Conservation (phyloP, 345 rosid genomes). For the Acer yangbiense region DNA sequence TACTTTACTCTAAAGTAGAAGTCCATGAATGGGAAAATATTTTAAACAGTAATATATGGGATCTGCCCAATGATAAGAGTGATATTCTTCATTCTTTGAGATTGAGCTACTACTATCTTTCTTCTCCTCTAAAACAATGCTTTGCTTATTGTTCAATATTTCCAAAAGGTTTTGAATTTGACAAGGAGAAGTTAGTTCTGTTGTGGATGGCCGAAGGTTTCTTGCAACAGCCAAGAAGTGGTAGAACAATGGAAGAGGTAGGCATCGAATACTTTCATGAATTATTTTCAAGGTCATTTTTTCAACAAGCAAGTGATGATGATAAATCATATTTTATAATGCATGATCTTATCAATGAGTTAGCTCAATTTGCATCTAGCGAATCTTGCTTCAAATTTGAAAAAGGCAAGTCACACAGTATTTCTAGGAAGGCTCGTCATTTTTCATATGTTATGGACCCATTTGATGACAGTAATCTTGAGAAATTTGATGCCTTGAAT, state of each 20-base stretch:
- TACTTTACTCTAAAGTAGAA: constrained; percentile 30
- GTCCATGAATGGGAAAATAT: constrained; percentile 41
- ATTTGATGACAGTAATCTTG: constrained; percentile 10
- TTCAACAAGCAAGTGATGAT: constrained; percentile 21
- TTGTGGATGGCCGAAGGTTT: constrained; percentile 47
- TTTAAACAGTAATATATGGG: constrained; percentile 37
- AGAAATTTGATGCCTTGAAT: constrained; percentile 31
- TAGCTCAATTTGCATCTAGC: constrained; percentile 37
- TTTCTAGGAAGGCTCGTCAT: constrained; percentile 28
- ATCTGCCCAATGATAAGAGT: constrained; percentile 34
- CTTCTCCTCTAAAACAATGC: constrained; percentile 35
- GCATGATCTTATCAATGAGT: constrained; percentile 45
- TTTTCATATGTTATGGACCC: constrained; percentile 33
- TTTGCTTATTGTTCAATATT: constrained; percentile 43
- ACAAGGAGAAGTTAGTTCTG: constrained; percentile 31
- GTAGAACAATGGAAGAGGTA: constrained; percentile 33
- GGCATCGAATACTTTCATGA: constrained; percentile 39
- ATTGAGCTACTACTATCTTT: constrained; percentile 36
- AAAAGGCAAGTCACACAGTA: constrained; percentile 20
- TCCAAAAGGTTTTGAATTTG: constrained; percentile 34
- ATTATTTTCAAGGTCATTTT: constrained; percentile 31
- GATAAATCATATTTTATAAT: constrained; percentile 27
- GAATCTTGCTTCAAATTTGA: constrained; percentile 37
- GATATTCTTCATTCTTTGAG: constrained; percentile 33
- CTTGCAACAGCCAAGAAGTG: constrained; percentile 25